Evolutionary conservation across 257 asterid species (phyloP).

Genomic region (Rhazya stricta): DNA sequence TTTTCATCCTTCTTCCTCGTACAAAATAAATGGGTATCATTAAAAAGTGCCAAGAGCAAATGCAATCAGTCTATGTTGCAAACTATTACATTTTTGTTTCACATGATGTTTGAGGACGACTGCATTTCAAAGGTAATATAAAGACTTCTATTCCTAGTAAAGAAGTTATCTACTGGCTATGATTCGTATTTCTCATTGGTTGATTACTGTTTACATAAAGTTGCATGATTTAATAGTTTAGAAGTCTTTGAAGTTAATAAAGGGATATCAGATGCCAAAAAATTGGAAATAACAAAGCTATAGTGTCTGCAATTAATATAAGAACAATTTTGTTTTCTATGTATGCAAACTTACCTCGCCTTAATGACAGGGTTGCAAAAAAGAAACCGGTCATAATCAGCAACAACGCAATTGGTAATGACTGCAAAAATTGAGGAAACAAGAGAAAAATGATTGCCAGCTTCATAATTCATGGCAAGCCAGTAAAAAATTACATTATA

Average conservation of each 20-base stretch:
- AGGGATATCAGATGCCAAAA: not conserved
- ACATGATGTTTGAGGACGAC: not conserved
- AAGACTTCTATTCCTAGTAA: not conserved
- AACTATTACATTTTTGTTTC: not conserved
- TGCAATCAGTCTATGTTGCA: not conserved
- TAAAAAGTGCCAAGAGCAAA: not conserved
- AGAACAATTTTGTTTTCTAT: not conserved
- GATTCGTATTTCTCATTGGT: not conserved
- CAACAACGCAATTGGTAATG: slow-evolving; percentile 66
- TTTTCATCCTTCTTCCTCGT: not conserved
- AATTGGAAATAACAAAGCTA: not conserved
- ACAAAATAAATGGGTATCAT: not conserved
- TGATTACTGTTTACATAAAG: not conserved
- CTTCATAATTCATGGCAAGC: not conserved
- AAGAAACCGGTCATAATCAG: slow-evolving; percentile 57
- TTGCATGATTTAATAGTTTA: not conserved
- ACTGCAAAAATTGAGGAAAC: slow-evolving; percentile 43
- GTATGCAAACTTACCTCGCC: slow-evolving; percentile 56
- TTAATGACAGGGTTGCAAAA: slow-evolving; percentile 52
- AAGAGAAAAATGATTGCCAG: not conserved
- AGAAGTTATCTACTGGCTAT: not conserved
- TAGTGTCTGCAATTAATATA: not conserved
- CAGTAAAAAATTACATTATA: not conserved
- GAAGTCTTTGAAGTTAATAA: no score
- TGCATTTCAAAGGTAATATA: not conserved